Evolutionary conservation across 176 grass and related monocot genomes (phyloP).

Genomic region (Pontederia crassipes): DNA sequence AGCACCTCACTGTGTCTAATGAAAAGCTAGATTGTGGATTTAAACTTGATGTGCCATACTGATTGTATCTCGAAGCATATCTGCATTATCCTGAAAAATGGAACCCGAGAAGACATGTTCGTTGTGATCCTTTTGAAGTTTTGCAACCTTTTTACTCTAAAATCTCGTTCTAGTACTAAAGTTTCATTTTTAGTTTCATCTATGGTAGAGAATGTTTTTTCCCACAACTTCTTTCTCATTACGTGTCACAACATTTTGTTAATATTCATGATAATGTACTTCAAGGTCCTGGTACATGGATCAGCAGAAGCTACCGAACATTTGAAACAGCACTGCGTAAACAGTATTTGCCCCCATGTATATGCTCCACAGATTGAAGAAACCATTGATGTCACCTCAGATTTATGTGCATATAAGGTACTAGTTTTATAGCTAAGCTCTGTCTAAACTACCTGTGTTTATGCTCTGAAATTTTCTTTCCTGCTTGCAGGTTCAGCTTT

Average conservation of each 20-base stretch:
- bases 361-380: conserved; percentile 95
- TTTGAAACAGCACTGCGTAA: conserved; percentile 88
- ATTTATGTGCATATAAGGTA: conserved; percentile 98
- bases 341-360: conserved; percentile 72
- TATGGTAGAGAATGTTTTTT: too few species aligned
- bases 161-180: too few species aligned
- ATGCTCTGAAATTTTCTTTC: neutral
- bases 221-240: neutral
- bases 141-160: too few species aligned
- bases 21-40: too few species aligned
- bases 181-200: too few species aligned
- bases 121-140: too few species aligned
- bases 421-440: conserved; percentile 5
- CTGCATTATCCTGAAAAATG: too few species aligned
- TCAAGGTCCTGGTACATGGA: conserved; percentile 87
- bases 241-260: neutral
- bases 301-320: conserved; percentile 94
- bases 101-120: too few species aligned
- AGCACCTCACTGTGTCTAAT: too few species aligned
- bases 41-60: too few species aligned
- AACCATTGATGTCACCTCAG: conserved; percentile 95
- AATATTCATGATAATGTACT: conserved; percentile 2
- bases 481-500: conserved; percentile 73
- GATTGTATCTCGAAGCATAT: too few species aligned
- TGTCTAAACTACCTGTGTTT: neutral